Conservation (phyloP, 73 alveolate species). For the Effrenium voratum region DNA sequence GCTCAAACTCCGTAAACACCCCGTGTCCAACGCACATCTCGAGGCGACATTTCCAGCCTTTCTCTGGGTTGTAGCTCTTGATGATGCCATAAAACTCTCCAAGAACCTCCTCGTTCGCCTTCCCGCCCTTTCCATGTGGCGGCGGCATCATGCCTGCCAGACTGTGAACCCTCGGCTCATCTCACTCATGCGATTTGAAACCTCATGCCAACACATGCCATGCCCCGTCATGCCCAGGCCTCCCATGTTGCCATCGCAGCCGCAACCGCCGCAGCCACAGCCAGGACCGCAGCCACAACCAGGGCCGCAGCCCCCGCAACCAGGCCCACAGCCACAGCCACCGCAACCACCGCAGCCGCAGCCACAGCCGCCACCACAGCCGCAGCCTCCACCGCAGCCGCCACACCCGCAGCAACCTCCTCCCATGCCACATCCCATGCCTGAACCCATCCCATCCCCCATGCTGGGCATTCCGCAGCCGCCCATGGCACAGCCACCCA, state of each 20-base stretch:
- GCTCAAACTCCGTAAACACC: too few relatives aligned
- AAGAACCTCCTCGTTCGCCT: conserved; percentile 52
- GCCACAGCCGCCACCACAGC: conserved; percentile 51
- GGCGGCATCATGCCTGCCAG: conserved; percentile 24
- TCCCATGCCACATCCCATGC: conserved; percentile 61
- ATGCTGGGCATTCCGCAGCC: conserved; percentile 88
- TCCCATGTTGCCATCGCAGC: conserved; percentile 72
- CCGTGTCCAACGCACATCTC: too few relatives aligned
- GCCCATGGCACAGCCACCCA: conserved; percentile 32
- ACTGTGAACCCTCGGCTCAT: conserved; percentile 40
- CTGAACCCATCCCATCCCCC: conserved; percentile 67
- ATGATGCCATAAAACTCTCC: conserved; percentile 90
- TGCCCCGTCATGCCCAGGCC: conserved; percentile 58
- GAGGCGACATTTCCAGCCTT: conserved; percentile 7
- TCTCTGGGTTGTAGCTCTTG: conserved; percentile 92
- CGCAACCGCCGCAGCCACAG: conserved; percentile 42
- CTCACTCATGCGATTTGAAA: too few relatives aligned
- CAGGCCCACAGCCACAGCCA: conserved; percentile 15
- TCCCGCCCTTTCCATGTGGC: conserved; percentile 35
- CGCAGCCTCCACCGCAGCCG: conserved; percentile 16
- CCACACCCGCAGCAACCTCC: conserved; percentile 44
- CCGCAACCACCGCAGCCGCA: conserved; percentile 8
- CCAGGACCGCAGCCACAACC: conserved; percentile 25
- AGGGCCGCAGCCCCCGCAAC: not conserved
- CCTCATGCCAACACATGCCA: not conserved